Evolutionary conservation across 2,329 filamentous ascomycete species (phyloP).

Genomic region (Aspergillus sergii): DNA sequence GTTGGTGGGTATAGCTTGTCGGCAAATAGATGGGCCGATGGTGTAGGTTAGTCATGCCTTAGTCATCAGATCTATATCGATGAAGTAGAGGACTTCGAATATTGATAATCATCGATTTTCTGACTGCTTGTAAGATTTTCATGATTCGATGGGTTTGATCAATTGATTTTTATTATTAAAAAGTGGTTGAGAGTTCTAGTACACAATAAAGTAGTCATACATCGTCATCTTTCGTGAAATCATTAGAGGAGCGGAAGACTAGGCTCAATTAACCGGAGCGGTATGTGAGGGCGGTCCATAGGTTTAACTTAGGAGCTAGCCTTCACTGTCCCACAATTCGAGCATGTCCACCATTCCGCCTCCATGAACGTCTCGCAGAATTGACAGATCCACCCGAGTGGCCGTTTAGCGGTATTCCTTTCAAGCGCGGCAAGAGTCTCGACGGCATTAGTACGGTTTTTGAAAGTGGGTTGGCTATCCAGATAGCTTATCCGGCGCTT

Average conservation of each 20-base stretch:
- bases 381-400: slow-evolving; percentile 62
- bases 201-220: neutral
- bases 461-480: slow-evolving; percentile 26
- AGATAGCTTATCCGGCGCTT: slow-evolving; percentile 25
- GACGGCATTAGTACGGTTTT: slow-evolving; percentile 34
- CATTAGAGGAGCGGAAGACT: neutral
- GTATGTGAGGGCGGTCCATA: neutral
- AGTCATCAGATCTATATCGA: neutral
- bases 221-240: slow-evolving; percentile 1
- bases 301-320: slow-evolving; percentile 42
- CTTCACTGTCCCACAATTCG: slow-evolving; percentile 63
- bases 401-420: slow-evolving; percentile 46
- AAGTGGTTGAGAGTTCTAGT: neutral
- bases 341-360: slow-evolving; percentile 66
- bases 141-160: neutral
- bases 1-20: neutral
- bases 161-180: neutral
- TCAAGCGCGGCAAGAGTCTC: slow-evolving; percentile 43
- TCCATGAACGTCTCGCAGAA: slow-evolving; percentile 66
- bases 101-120: neutral
- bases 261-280: too few species aligned
- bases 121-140: neutral
- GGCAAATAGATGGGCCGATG: neutral
- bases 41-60: neutral
- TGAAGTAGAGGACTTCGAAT: neutral